Evolutionary conservation across 192 early-diverging fungal species (phyloP).

Genomic region (Chytriomyces sp.): DNA sequence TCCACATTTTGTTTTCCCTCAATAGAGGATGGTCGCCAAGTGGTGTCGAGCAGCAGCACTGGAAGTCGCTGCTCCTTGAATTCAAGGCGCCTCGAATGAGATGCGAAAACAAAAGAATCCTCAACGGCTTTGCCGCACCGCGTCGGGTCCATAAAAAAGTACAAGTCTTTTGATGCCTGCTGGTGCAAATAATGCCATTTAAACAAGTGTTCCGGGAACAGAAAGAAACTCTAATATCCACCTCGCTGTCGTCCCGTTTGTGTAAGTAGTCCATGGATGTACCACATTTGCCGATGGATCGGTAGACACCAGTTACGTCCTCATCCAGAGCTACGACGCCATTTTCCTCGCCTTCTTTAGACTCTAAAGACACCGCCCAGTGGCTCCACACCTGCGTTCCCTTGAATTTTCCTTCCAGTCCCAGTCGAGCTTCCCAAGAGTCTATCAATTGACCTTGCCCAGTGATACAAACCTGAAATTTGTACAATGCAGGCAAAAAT

Average conservation of each 20-base stretch:
- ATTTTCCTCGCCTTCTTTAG: slow-evolving; percentile 24
- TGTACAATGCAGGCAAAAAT: slow-evolving; percentile 35
- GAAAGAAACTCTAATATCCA: not conserved
- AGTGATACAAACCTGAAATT: slow-evolving; percentile 39
- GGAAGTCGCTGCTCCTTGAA: slow-evolving; percentile 41
- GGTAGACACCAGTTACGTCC: slow-evolving; percentile 33
- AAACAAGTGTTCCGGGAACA: not conserved
- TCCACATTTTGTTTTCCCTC: slow-evolving; percentile 38
- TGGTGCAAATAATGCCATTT: not conserved
- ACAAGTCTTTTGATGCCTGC: slow-evolving; percentile 23
- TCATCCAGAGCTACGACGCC: slow-evolving; percentile 32
- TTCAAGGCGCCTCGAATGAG: slow-evolving; percentile 30
- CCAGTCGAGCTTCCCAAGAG: slow-evolving; percentile 51
- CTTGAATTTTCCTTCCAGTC: slow-evolving; percentile 40
- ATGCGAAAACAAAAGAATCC: slow-evolving; percentile 52
- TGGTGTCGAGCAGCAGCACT: slow-evolving; percentile 37
- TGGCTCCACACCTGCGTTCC: slow-evolving; percentile 44
- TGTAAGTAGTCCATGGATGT: slow-evolving; percentile 52
- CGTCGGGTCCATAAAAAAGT: slow-evolving; percentile 51
- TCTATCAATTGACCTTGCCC: slow-evolving; percentile 44
- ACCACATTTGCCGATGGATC: slow-evolving; percentile 48
- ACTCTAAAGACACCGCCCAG: slow-evolving; percentile 28
- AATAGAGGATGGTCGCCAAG: slow-evolving; percentile 41
- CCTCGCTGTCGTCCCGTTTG: slow-evolving; percentile 3
- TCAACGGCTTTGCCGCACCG: slow-evolving; percentile 30